Percentiles rank a stretch among this genome's conserved stretches.
Conservation (phyloP, 306 rosid genomes). For the Gleditsia sinensis region DNA sequence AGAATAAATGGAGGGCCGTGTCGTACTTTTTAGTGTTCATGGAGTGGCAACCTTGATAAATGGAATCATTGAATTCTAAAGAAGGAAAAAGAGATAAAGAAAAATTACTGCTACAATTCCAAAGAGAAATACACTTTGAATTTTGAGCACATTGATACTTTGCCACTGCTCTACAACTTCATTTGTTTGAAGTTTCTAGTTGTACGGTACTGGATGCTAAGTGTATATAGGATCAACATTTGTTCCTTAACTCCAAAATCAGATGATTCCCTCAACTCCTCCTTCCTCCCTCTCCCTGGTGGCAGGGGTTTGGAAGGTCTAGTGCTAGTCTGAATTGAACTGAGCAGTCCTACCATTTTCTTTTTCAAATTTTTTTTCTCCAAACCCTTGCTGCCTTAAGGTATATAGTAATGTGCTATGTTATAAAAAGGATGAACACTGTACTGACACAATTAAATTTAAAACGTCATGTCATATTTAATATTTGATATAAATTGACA, state of each 20-base stretch:
- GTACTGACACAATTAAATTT: no score
- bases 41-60: slow-evolving; percentile 58
- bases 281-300: neutral
- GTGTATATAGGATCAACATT: neutral
- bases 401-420: no score
- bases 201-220: slow-evolving; percentile 29
- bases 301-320: no score
- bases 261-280: neutral
- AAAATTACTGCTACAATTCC: slow-evolving; percentile 43
- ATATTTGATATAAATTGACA: no score
- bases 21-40: slow-evolving; percentile 52
- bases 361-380: neutral
- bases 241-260: neutral
- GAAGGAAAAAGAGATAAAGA: slow-evolving; percentile 45
- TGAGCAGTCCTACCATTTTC: neutral
- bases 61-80: slow-evolving; percentile 46
- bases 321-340: neutral
- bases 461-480: no score
- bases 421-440: no score
- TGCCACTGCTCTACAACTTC: slow-evolving; percentile 20
- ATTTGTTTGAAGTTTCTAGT: slow-evolving; percentile 21
- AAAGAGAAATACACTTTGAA: slow-evolving; percentile 43
- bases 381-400: no score
- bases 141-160: slow-evolving; percentile 42
- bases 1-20: slow-evolving; percentile 65